Evolutionary conservation across 306 rosid species (phyloP), one percentile per base, ranked within the genome.

Genomic region (Cucumis hystrix): DNA sequence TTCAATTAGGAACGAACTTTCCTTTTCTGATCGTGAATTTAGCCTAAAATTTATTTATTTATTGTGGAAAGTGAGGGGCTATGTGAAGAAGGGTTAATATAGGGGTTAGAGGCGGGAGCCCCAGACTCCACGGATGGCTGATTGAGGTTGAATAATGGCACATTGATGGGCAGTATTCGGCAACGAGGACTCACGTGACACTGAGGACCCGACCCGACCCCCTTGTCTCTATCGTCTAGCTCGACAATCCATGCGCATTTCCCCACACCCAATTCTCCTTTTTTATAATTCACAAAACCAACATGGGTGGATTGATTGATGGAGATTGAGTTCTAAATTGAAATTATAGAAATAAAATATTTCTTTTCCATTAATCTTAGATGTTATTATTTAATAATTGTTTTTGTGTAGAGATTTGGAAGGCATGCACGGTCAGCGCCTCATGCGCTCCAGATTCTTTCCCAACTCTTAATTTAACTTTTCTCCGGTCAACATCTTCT

Each of bases 361-460:
- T 33, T 33, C 5, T 33, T 33, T 33, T 4, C 37, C 37, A 33
- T 33, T 33, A 13, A 47, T 2, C 17, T 47, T 47, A 13, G 1
- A 4, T 14, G 51, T 45, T 45, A 2, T 10, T 43, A 43, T 3
- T 49, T 49, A 12, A 14, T 15, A 62, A 5, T 62, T 61, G 3
- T 23, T 14, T 9, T 6, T 25, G 17, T 23, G 14, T 30, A 21
- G 54, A 68, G 74, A 64, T 64, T 67, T 40, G 33, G 55, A 35
- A 35, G 71, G 1, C 64, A 62, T 86, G 86, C 89, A 72, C 17
- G 97, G 97, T 95, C 98, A 95, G 98, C 98, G 97, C 90, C 92
- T 87, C 86, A 90, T 95, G 93, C 98, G 98, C 98, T 92, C 96
- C 86, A 95, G 98, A 95, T 95, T 90, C 97, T 95, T 96, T 94